These are phyloP conservation scores for Colletotrichum trifolii DNA, from an alignment of 2,329 filamentous ascomycete species.

Conservation along the genomic window DNA sequence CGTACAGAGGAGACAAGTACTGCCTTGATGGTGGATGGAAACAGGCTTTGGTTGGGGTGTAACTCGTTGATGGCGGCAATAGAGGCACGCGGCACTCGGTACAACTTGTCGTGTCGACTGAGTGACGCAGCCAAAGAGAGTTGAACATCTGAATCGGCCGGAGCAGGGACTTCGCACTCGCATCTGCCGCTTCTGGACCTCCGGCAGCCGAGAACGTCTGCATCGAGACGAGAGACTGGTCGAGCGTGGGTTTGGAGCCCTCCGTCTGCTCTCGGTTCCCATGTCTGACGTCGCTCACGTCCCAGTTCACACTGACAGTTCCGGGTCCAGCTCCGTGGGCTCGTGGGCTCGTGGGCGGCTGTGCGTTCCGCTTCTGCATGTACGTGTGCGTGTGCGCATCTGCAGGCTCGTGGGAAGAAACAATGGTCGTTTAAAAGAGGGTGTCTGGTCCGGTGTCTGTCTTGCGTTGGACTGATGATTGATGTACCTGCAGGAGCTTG, in stretches of 20 bases:
- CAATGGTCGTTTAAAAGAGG: conserved; percentile 20
- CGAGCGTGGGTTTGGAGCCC: conserved; percentile 12
- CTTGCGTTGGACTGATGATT: conserved; percentile 28
- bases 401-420: conserved; percentile 25
- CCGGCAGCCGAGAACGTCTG: not conserved
- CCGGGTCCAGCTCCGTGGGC: conserved; percentile 24
- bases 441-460: conserved; percentile 31
- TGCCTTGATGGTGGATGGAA: not conserved
- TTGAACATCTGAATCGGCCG: conserved; percentile 3
- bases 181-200: conserved; percentile 9
- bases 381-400: conserved; percentile 1
- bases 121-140: not conserved
- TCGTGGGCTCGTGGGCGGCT: conserved; percentile 20
- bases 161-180: conserved; percentile 23
- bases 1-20: no score
- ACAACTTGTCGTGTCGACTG: not conserved
- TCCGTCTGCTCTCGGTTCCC: conserved; percentile 18
- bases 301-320: conserved; percentile 23
- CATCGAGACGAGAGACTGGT: not conserved
- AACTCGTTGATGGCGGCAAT: no score
- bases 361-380: not conserved
- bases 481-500: conserved; percentile 33
- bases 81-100: not conserved
- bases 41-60: conserved; percentile 25
- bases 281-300: conserved; percentile 7